Percentiles rank a stretch among this genome's conserved stretches.
phyloP scores from a whole-genome alignment of 345 rosid genomes.

The Corchorus capsularis region DNA sequence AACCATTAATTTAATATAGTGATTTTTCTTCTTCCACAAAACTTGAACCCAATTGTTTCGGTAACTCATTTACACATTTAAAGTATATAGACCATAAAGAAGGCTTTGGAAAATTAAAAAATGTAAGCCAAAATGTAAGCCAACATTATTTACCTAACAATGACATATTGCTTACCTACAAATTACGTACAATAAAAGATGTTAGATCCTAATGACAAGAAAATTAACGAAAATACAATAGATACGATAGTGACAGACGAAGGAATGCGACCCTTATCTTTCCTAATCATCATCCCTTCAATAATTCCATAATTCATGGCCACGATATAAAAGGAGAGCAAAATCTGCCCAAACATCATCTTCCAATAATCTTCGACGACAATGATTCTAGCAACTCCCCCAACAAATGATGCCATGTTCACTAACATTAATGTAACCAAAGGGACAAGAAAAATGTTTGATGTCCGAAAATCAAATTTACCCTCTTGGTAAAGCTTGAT shows the following conservation, averaged over 20 bases:
- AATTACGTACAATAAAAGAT: neutral
- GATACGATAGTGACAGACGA: conserved; percentile 26
- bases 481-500: conserved; percentile 35
- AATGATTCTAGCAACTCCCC: conserved; percentile 33
- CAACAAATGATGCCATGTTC: conserved; percentile 30
- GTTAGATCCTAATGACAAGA: conserved; percentile 22
- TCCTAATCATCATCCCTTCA: conserved; percentile 43
- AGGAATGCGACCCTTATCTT: conserved; percentile 45
- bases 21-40: too few relatives aligned
- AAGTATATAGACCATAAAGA: too few relatives aligned
- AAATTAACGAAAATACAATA: conserved; percentile 8
- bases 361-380: conserved; percentile 21
- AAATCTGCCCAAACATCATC: conserved; percentile 27
- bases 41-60: too few relatives aligned
- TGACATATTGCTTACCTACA: too few relatives aligned
- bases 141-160: too few relatives aligned
- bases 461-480: conserved; percentile 39
- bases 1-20: too few relatives aligned
- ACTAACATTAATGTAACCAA: conserved; percentile 33
- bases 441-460: conserved; percentile 37
- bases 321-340: conserved; percentile 37
- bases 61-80: too few relatives aligned
- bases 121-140: too few relatives aligned
- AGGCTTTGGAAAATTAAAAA: too few relatives aligned
- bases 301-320: conserved; percentile 32